Percentiles rank a stretch among this genome's conserved stretches.
Conservation (phyloP, 2,329 filamentous ascomycete genomes). For the Botrytis fragariae region DNA sequence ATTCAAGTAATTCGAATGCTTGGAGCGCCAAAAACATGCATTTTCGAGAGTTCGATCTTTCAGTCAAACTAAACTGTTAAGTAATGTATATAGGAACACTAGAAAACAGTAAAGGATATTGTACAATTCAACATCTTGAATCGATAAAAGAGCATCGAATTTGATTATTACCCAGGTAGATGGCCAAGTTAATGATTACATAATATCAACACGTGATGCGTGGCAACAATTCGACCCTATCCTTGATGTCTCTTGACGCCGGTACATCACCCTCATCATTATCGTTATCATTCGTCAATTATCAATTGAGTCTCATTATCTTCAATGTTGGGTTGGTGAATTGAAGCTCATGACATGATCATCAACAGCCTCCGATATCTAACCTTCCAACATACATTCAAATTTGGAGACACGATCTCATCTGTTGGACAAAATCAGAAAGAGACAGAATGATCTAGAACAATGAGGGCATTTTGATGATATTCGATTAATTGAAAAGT, state of each 20-base stretch:
- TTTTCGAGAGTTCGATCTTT: not conserved
- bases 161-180: too few relatives aligned
- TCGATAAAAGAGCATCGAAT: not conserved
- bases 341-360: not conserved
- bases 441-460: not conserved
- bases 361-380: not conserved
- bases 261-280: not conserved
- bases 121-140: not conserved
- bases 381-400: not conserved
- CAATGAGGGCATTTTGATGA: not conserved
- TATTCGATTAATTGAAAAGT: not conserved
- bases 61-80: not conserved
- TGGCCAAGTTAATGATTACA: not conserved
- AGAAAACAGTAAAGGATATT: not conserved
- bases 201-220: not conserved
- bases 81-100: too few relatives aligned
- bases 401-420: not conserved
- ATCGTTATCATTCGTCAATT: not conserved
- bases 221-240: not conserved
- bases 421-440: not conserved
- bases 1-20: not conserved
- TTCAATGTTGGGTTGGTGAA: not conserved
- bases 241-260: too few relatives aligned
- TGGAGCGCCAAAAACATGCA: not conserved
- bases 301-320: not conserved